Conservation (phyloP, 1,284 basidiomycete genomes). For the Psilocybe mexicana region DNA sequence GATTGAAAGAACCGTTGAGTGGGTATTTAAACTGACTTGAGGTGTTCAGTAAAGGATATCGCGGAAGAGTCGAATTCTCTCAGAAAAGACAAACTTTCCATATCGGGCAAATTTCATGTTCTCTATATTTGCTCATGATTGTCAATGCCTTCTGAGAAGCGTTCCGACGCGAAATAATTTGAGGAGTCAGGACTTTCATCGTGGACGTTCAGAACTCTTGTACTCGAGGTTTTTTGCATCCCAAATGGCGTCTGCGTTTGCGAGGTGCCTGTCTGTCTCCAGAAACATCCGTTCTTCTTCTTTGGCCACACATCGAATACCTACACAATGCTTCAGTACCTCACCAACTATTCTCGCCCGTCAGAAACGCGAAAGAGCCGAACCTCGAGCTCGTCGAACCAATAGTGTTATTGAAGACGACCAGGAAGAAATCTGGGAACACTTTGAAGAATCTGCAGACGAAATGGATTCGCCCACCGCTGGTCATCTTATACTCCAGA, state of each 20-base stretch:
- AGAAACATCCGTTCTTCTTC: conserved; percentile 9
- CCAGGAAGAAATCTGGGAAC: conserved; percentile 39
- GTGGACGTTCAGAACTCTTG: neutral
- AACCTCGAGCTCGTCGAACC: conserved; percentile 28
- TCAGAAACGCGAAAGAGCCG: conserved; percentile 11
- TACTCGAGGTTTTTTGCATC: neutral
- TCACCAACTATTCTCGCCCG: conserved; percentile 19
- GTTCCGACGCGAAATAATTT: conserved; percentile 9
- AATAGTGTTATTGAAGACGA: conserved; percentile 37
- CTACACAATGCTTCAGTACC: conserved; percentile 19
- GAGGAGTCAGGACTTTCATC: neutral
- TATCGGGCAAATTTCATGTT: neutral
- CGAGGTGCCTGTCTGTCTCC: conserved; percentile 16
- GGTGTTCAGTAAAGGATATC: too few relatives aligned
- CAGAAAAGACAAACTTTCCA: neutral
- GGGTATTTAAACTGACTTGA: neutral
- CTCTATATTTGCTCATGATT: conserved; percentile 19
- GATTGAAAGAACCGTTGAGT: neutral
- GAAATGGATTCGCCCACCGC: conserved; percentile 65
- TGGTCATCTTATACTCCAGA: conserved; percentile 68
- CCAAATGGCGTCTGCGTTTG: conserved; percentile 17
- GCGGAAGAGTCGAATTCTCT: neutral
- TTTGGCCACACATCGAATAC: neutral
- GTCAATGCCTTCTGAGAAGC: conserved; percentile 1
- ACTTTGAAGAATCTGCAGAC: conserved; percentile 42